Conservation (phyloP, 352 stramenopile genomes). For the Phytophthora quininea region DNA sequence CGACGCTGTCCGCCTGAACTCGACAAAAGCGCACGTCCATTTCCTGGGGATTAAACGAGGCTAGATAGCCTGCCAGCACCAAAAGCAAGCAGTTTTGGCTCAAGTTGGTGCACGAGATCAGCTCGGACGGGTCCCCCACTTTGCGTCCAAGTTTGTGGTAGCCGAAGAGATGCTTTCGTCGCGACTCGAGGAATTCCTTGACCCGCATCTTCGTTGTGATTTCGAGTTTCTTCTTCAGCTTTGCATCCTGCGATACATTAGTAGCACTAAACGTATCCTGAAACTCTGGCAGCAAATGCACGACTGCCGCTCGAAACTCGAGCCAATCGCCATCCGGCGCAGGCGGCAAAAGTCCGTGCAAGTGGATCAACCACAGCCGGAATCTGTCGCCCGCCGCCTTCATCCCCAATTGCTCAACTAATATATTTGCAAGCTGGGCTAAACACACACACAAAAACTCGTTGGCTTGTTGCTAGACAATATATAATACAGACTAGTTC, state of each 20-base stretch:
- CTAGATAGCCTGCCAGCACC: conserved; percentile 72
- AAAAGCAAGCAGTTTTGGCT: conserved; percentile 73
- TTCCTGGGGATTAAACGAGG: conserved; percentile 85
- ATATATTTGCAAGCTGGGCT: conserved; percentile 68
- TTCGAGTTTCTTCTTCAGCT: conserved; percentile 41
- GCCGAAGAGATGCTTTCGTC: conserved; percentile 65
- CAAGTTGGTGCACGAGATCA: conserved; percentile 67
- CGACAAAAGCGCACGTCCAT: conserved; percentile 75
- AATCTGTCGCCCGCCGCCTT: conserved; percentile 46
- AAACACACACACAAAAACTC: neutral
- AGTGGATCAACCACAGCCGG: conserved; percentile 58
- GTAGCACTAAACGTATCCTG: conserved; percentile 21
- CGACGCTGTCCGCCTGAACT: conserved; percentile 54
- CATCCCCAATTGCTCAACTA: conserved; percentile 60
- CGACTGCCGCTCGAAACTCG: conserved; percentile 59
- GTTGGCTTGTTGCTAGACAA: neutral
- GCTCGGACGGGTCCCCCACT: conserved; percentile 34
- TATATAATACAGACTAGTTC: neutral
- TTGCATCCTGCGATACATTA: conserved; percentile 16
- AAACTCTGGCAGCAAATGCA: conserved; percentile 65
- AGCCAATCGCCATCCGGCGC: conserved; percentile 67
- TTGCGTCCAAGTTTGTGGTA: conserved; percentile 54
- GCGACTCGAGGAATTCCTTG: conserved; percentile 49
- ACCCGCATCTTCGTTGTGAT: conserved; percentile 44
- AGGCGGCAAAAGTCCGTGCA: conserved; percentile 49